Conservation (phyloP, 441 rosid species). For the Pelargonium citronellum region DNA sequence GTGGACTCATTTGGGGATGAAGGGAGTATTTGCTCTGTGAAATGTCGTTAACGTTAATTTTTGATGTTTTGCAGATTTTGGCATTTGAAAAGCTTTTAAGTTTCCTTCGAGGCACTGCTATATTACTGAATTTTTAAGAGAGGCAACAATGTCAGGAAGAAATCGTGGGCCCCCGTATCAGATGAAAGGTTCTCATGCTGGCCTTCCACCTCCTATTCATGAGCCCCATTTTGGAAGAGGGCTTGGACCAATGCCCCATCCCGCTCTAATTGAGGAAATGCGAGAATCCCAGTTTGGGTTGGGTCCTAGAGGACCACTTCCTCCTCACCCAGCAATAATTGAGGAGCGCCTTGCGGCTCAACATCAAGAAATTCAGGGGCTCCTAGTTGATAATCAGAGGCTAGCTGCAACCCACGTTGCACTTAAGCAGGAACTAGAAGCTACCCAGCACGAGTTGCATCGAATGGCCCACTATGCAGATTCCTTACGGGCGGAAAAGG, state of each 20-base stretch:
- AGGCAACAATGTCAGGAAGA: constrained; percentile 60
- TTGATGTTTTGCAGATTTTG: constrained; percentile 11
- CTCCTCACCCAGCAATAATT: constrained; percentile 55
- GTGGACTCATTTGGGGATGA: no score
- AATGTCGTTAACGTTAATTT: not conserved
- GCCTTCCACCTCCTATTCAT: constrained; percentile 42
- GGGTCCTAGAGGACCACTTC: constrained; percentile 49
- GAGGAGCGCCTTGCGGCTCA: constrained; percentile 77
- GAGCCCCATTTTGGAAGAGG: constrained; percentile 51
- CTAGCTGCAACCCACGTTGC: constrained; percentile 90
- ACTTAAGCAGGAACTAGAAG: constrained; percentile 85
- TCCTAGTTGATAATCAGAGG: constrained; percentile 76
- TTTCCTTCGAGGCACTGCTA: not conserved
- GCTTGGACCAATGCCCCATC: constrained; percentile 50
- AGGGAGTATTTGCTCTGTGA: no score
- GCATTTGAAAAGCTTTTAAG: not conserved
- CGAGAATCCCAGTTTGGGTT: constrained; percentile 56
- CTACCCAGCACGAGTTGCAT: constrained; percentile 67
- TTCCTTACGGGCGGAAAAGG: constrained; percentile 65
- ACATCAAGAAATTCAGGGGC: constrained; percentile 78
- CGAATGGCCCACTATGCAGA: constrained; percentile 58
- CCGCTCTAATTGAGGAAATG: constrained; percentile 52
- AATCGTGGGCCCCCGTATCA: constrained; percentile 64
- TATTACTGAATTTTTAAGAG: constrained; percentile 7
- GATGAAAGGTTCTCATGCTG: constrained; percentile 48